These are phyloP conservation scores for Skeletonema menzelii DNA, from an alignment of 108 stramenopile species.

Conservation along the genomic window DNA sequence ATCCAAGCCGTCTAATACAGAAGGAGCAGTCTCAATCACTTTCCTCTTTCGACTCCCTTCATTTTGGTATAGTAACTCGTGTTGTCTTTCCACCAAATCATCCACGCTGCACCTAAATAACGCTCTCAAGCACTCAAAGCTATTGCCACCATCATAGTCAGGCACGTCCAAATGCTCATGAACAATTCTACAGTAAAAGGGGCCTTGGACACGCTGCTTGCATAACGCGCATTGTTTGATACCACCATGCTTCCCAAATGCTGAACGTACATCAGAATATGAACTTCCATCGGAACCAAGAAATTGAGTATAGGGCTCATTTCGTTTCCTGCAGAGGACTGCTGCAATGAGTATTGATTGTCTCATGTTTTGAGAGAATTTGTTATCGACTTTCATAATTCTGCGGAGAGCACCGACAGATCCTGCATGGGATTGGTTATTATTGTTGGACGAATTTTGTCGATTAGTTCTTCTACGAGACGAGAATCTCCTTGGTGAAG, in stretches of 20 bases:
- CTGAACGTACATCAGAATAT: constrained; percentile 21
- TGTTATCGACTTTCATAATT: constrained; percentile 26
- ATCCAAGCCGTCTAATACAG: neutral
- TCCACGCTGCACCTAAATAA: constrained; percentile 15
- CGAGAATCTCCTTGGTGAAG: neutral
- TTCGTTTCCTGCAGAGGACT: constrained; percentile 9
- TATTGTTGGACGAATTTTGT: neutral
- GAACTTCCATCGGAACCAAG: constrained; percentile 20
- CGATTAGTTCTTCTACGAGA: neutral
- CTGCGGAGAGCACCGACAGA: neutral
- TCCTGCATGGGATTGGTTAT: neutral
- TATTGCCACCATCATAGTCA: constrained; percentile 33
- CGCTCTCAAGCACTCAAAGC: constrained; percentile 11
- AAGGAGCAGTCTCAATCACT: neutral
- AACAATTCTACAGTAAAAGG: constrained; percentile 27
- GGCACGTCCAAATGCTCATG: constrained; percentile 33
- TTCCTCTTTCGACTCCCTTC: neutral
- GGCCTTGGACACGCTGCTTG: constrained; percentile 29
- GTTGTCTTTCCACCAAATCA: constrained; percentile 21
- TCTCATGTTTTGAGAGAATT: constrained; percentile 22
- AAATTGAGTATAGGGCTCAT: constrained; percentile 5
- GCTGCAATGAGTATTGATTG: constrained; percentile 28
- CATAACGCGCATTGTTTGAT: constrained; percentile 33
- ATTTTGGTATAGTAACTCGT: neutral
- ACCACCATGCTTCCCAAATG: constrained; percentile 27